phyloP scores from a whole-genome alignment of 179 eudicot species.

The Gypsophila paniculata region DNA sequence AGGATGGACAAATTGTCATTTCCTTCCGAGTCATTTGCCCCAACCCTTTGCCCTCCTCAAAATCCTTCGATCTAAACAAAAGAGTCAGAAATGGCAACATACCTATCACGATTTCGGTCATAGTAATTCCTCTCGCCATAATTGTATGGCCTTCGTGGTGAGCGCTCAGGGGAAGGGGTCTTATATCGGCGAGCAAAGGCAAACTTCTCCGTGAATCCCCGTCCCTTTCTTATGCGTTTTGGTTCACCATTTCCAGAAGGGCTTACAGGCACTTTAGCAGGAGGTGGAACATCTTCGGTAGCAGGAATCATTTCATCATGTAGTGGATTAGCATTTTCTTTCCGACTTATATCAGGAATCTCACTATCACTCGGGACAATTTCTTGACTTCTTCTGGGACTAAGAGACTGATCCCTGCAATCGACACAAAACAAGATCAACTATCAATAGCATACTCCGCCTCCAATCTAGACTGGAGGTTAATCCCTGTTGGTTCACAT shows the following conservation, averaged over 20 bases:
- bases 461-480: background rate
- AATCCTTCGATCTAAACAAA: background rate
- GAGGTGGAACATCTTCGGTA: constrained; percentile 37
- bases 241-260: constrained; percentile 74
- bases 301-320: constrained; percentile 22
- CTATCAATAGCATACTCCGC: background rate
- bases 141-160: constrained; percentile 54
- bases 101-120: constrained; percentile 73
- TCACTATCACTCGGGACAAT: constrained; percentile 38
- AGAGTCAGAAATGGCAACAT: background rate
- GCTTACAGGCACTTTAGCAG: constrained; percentile 47
- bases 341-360: constrained; percentile 36
- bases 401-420: constrained; percentile 47
- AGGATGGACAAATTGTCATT: no score
- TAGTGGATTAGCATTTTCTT: constrained; percentile 23
- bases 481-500: background rate
- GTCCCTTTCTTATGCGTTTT: constrained; percentile 84
- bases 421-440: constrained; percentile 2
- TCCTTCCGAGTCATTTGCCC: no score
- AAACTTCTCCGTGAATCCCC: constrained; percentile 81
- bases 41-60: no score
- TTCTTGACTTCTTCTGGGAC: constrained; percentile 35
- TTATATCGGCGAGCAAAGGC: constrained; percentile 76
- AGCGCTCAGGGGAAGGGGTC: constrained; percentile 86
- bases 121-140: constrained; percentile 56